These are phyloP conservation scores for Mucuna pruriens DNA, from an alignment of 306 rosid species.

Conservation along the genomic window DNA sequence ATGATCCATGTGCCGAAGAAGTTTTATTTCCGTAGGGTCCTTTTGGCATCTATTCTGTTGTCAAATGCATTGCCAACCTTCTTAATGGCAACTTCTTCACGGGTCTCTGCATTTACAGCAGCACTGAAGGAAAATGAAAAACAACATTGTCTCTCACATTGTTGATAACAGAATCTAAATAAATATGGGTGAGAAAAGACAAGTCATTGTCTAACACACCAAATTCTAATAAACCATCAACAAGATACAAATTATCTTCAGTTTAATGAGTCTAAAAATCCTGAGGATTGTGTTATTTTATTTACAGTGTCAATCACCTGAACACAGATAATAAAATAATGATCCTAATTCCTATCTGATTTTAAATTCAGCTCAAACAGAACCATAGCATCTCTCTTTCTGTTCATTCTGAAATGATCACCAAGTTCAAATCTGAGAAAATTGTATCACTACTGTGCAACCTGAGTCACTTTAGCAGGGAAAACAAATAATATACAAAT, in stretches of 20 bases:
- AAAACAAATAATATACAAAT: too few species aligned
- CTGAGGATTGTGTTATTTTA: neutral
- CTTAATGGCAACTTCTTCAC: constrained; percentile 96
- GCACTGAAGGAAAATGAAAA: constrained; percentile 65
- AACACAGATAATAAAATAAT: neutral
- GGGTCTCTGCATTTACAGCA: constrained; percentile 82
- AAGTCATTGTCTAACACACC: constrained; percentile 7
- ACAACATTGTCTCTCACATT: constrained; percentile 38
- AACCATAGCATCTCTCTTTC: constrained; percentile 4
- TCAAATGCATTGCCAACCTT: constrained; percentile 98
- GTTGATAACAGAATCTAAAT: constrained; percentile 40
- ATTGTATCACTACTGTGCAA: neutral
- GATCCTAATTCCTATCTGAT: neutral
- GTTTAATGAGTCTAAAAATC: constrained; percentile 13
- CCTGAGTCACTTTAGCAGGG: too few species aligned
- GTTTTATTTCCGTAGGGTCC: constrained; percentile 97
- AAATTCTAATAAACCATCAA: constrained; percentile 26
- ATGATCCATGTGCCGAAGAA: constrained; percentile 92
- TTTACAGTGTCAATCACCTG: constrained; percentile 13
- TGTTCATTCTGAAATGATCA: neutral
- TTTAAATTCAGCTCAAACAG: neutral
- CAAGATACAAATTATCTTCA: constrained; percentile 18
- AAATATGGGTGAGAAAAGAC: constrained; percentile 37
- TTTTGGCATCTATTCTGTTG: constrained; percentile 92
- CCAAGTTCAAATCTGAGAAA: neutral